Conservation (phyloP, 2,329 filamentous ascomycete genomes). For the Eurotiales sp. region DNA sequence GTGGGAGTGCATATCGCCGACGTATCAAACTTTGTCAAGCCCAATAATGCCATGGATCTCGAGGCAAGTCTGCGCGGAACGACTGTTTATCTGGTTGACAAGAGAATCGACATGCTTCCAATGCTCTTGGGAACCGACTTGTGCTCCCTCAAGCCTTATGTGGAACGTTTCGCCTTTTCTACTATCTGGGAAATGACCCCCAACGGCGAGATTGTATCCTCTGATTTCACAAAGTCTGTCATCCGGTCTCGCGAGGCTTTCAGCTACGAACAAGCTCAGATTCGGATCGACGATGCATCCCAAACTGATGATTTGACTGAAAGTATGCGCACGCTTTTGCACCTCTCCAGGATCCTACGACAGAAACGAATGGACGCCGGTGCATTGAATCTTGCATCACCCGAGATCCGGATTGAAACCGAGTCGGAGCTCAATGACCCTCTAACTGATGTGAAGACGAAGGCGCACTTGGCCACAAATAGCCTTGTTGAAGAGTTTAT, state of each 20-base stretch:
- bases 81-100: slow-evolving; percentile 96
- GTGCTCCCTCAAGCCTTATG: slow-evolving; percentile 93
- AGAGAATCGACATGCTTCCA: slow-evolving; percentile 98
- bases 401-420: slow-evolving; percentile 92
- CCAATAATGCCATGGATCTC: slow-evolving; percentile 93
- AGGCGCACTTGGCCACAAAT: slow-evolving; percentile 90
- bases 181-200: slow-evolving; percentile 84
- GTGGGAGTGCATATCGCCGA: slow-evolving; percentile 98
- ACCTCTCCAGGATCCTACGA: slow-evolving; percentile 86
- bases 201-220: slow-evolving; percentile 77
- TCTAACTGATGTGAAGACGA: slow-evolving; percentile 86
- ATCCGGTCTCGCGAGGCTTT: slow-evolving; percentile 96
- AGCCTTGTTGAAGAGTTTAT: slow-evolving; percentile 99
- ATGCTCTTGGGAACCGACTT: slow-evolving; percentile 93
- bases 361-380: slow-evolving; percentile 96
- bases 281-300: slow-evolving; percentile 83
- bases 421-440: slow-evolving; percentile 96
- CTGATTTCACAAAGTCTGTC: slow-evolving; percentile 94
- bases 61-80: slow-evolving; percentile 93
- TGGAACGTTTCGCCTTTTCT: slow-evolving; percentile 89
- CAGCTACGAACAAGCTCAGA: slow-evolving; percentile 93
- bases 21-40: slow-evolving; percentile 98
- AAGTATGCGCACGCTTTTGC: slow-evolving; percentile 81
- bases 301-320: slow-evolving; percentile 85
- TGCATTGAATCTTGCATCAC: slow-evolving; percentile 91